These are phyloP conservation scores for Ananas comosus DNA, from an alignment of 176 grass and related monocot species.

Conservation along the genomic window DNA sequence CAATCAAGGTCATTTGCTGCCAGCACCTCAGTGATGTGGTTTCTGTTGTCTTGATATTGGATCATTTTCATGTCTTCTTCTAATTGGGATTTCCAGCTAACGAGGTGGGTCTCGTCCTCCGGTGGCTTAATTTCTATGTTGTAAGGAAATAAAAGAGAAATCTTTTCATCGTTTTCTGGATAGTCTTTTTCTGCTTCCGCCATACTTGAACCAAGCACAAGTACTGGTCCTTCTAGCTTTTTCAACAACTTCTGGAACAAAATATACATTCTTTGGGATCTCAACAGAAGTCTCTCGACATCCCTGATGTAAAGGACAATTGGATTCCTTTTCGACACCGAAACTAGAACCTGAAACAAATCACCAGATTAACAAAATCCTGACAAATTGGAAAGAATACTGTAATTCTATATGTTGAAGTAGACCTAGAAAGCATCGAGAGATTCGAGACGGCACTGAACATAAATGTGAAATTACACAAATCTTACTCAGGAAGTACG, in stretches of 20 bases:
- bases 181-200: slow-evolving; percentile 38
- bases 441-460: not conserved
- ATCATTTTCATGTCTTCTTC: slow-evolving; percentile 96
- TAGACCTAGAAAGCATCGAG: not conserved
- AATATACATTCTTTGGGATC: slow-evolving; percentile 75
- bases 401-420: not conserved
- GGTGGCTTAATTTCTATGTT: slow-evolving; percentile 72
- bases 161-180: slow-evolving; percentile 45
- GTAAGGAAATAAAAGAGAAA: slow-evolving; percentile 51
- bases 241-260: slow-evolving; percentile 72
- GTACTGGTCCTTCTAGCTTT: slow-evolving; percentile 51
- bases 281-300: slow-evolving; percentile 71
- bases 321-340: slow-evolving; percentile 65
- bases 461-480: too few relatives aligned
- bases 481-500: too few relatives aligned
- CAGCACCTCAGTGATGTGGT: slow-evolving; percentile 72
- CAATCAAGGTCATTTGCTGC: slow-evolving; percentile 74
- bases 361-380: not conserved
- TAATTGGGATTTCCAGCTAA: slow-evolving; percentile 77
- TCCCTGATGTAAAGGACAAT: slow-evolving; percentile 88
- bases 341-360: slow-evolving; percentile 43
- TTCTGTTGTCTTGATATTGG: slow-evolving; percentile 70
- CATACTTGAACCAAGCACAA: slow-evolving; percentile 66
- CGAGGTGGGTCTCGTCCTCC: slow-evolving; percentile 55
- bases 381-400: not conserved